phyloP scores from a whole-genome alignment of 495 filamentous ascomycete genomes.

The Penicillium steckii region DNA sequence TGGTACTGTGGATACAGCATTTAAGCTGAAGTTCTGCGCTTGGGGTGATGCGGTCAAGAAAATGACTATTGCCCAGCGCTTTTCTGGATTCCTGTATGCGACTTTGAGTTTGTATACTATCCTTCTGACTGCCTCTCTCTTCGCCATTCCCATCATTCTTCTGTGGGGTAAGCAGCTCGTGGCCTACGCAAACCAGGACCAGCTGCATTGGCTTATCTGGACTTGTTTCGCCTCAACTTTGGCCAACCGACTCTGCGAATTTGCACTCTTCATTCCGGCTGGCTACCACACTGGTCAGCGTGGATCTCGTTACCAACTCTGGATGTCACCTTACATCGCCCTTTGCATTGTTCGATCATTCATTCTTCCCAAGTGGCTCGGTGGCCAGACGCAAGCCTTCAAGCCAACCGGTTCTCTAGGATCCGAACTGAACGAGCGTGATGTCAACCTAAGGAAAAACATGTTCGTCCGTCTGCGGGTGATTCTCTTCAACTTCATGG shows the following conservation, averaged over 20 bases:
- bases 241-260: slow-evolving; percentile 41
- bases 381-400: slow-evolving; percentile 36
- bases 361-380: slow-evolving; percentile 44
- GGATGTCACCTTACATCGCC: slow-evolving; percentile 48
- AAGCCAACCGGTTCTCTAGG: slow-evolving; percentile 35
- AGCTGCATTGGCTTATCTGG: slow-evolving; percentile 50
- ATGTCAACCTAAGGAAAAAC: slow-evolving; percentile 28
- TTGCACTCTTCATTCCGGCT: slow-evolving; percentile 41
- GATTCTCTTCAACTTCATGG: slow-evolving; percentile 37
- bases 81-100: slow-evolving; percentile 45
- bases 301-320: slow-evolving; percentile 39
- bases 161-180: slow-evolving; percentile 45
- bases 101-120: slow-evolving; percentile 43
- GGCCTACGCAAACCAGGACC: slow-evolving; percentile 36
- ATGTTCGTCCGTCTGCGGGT: slow-evolving; percentile 30
- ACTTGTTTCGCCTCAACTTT: slow-evolving; percentile 41
- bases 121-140: slow-evolving; percentile 39
- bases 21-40: slow-evolving; percentile 46
- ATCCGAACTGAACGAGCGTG: slow-evolving; percentile 33
- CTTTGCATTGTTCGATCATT: slow-evolving; percentile 43
- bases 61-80: slow-evolving; percentile 36
- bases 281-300: slow-evolving; percentile 46
- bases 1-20: slow-evolving; percentile 44
- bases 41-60: slow-evolving; percentile 35
- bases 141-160: slow-evolving; percentile 47